Base-by-base conservation (phyloP, 2,329 filamentous ascomycete genomes). In the Pseudopithomyces chartarum region DNA sequence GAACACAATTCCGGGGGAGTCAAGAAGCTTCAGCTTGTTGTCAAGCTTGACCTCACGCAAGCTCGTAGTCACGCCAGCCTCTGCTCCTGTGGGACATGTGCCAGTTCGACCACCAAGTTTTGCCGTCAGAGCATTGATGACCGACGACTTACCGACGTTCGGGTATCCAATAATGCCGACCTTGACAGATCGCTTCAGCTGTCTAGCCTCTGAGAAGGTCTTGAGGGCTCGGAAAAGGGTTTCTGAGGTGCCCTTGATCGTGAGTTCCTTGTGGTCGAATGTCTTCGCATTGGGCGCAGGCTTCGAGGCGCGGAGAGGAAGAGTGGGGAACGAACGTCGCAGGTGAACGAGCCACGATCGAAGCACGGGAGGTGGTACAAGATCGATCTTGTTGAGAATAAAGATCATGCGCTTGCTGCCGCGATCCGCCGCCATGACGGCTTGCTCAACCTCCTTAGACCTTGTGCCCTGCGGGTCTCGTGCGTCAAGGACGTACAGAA, bases 101-200 rank as follows among this genome's bases (percentile, higher is more conserved):
- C 84, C 82, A 65, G 84, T 82, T 69, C 85, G 87, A 55, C 87
- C 84, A 63, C 89, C 86, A 65, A 97, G 81, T 36, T 91, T 86
- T 36, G 90, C 87, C 19, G 92, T 89, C 54, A 97, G 87, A 15
- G 92, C 91, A 76, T 97, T 97, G 83, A 97, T 97, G 69, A 97
- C 92, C 49, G 92, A 97, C 26, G 92, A 96, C 81, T 97, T 97
- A 73, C 93, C 93, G 57, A 97, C 93, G 74, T 97, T 97, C 68
- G 93, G 93, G 76, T 97, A 97, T 26, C 93, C 93, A 66, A 97
- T 96, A 60, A 97, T 91, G 63, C 93, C 93, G 58, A 97, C 93
- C 19, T 91, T 93, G 68, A 96, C 87, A 52, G 92, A 89, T 54
- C 93, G 89, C 83, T 96, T 96, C 64, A 97, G 81, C 73, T 96